Base-by-base conservation (phyloP, 257 asterid genomes). In the Ophiorrhiza pumila region DNA sequence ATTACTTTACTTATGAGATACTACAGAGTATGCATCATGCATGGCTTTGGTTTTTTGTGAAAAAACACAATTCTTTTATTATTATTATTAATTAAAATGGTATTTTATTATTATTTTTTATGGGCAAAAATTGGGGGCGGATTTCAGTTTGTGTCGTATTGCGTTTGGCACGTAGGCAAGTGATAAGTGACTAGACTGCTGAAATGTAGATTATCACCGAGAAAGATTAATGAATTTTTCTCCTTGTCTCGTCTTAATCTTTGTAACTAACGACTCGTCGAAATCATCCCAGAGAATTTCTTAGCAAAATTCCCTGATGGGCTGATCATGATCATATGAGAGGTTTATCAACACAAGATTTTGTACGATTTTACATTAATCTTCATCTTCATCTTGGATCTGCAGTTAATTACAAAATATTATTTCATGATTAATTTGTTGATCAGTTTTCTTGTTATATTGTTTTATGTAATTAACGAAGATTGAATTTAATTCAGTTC, bases 231-330 rank as follows among this genome's bases (percentile, higher is more conserved):
- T 18, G 0, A 15, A 2, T 7, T 68, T 47, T 69, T 34, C 25
- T 52, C 27, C 2, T 57, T 56, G 23, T 56, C 20, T 55, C 10
- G 15, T 70, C 13, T 20, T 14, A 70, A 0, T 55, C 65, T 37
- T 70, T 70, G 74, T 7, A 55, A 20, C 63, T 34, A 69, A 50
- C 50, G 49, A 50, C 7, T 42, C 63, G 15, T 69, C 29, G 63
- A 34, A 52, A n/a, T 35, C 37, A 55, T 37, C 45, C 11, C 9
- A 12, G 53, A 52, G 0, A 34, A 37, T 23, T 55, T 23, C 63
- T 1, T 0, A n/a, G n/a, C n/a, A n/a, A n/a, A n/a, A n/a, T n/a
- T n/a, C n/a, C n/a, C n/a, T n/a, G n/a, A n/a, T n/a, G n/a, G n/a
- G n/a, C n/a, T n/a, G n/a, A n/a, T n/a, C n/a, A n/a, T n/a, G n/a